These are phyloP conservation scores for Rickenella mellea DNA, from an alignment of 768 basidiomycete genomes.

Conservation along the genomic window DNA sequence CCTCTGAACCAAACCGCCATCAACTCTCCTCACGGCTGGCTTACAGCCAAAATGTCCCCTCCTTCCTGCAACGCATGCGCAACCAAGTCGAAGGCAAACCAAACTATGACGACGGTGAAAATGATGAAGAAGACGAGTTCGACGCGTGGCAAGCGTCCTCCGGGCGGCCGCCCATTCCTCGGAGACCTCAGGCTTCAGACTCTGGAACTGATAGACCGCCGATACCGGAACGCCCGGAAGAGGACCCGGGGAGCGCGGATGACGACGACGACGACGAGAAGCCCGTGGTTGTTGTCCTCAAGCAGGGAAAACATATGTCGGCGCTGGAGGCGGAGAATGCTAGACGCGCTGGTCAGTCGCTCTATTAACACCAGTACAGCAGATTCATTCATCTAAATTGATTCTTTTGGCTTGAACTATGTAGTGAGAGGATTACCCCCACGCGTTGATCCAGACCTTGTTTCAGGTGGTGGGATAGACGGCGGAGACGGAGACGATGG, in stretches of 20 bases:
- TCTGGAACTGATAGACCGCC: background rate
- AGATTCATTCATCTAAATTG: background rate
- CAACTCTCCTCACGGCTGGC: conserved; percentile 65
- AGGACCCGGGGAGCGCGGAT: conserved; percentile 17
- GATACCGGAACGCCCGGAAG: conserved; percentile 7
- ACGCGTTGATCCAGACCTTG: too few species aligned
- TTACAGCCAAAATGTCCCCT: conserved; percentile 51
- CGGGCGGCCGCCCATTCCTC: conserved; percentile 19
- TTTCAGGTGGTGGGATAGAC: conserved; percentile 1
- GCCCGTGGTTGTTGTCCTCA: conserved; percentile 74
- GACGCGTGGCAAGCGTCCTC: conserved; percentile 25
- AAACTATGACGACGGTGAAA: conserved; percentile 20
- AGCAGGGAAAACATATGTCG: conserved; percentile 79
- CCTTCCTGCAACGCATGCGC: conserved; percentile 59
- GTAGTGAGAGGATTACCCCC: conserved; percentile 7
- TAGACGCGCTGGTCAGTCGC: conserved; percentile 53
- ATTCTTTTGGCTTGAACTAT: background rate
- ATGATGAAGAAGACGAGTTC: conserved; percentile 13
- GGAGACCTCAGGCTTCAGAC: conserved; percentile 7
- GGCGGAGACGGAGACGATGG: background rate
- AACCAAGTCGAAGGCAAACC: conserved; percentile 47
- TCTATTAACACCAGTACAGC: background rate
- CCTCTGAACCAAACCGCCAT: conserved; percentile 58
- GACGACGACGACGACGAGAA: conserved; percentile 14
- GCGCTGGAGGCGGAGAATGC: conserved; percentile 72